These are phyloP conservation scores for Wilcoxina mikolae DNA, from an alignment of 495 filamentous ascomycete species.

Conservation along the genomic window DNA sequence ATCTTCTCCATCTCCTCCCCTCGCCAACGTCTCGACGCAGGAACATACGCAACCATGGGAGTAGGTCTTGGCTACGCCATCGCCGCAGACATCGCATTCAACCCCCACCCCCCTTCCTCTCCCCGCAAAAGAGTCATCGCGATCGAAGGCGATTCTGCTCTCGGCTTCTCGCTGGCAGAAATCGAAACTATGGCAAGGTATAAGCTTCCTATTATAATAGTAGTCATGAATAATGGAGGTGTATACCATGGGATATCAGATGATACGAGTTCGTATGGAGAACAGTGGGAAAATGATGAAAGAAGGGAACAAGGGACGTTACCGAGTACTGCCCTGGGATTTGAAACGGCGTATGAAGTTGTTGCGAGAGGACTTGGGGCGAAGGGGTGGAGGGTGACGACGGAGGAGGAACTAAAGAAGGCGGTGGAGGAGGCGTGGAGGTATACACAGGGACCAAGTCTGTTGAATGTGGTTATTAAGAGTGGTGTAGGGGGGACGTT, in stretches of 20 bases:
- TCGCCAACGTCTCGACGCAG: conserved; percentile 47
- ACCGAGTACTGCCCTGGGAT: conserved; percentile 42
- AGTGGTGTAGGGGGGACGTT: conserved; percentile 40
- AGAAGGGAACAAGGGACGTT: conserved; percentile 30
- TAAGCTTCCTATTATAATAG: conserved; percentile 45
- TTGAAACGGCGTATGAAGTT: conserved; percentile 44
- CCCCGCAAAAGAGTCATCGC: conserved; percentile 43
- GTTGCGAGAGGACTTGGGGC: conserved; percentile 45
- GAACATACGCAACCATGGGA: conserved; percentile 56
- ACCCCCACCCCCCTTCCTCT: conserved; percentile 23
- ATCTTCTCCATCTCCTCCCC: conserved; percentile 45
- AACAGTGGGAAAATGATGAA: conserved; percentile 30
- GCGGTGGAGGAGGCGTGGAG: conserved; percentile 41
- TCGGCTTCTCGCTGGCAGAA: conserved; percentile 49
- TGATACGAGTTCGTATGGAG: conserved; percentile 26
- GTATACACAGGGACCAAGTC: conserved; percentile 34
- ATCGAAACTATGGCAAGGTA: conserved; percentile 52
- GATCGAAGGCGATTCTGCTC: conserved; percentile 48
- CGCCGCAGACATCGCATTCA: conserved; percentile 48
- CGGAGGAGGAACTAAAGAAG: conserved; percentile 38
- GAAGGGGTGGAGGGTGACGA: conserved; percentile 40
- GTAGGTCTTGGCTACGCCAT: conserved; percentile 50
- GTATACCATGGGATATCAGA: conserved; percentile 45
- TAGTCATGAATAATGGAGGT: conserved; percentile 52
- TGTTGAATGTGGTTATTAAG: conserved; percentile 49